Percentiles rank a stretch among this genome's conserved stretches.
These are phyloP conservation scores for Trichaptum fuscoviolaceum DNA, from an alignment of 768 basidiomycete genomes.

Conservation along the genomic window DNA sequence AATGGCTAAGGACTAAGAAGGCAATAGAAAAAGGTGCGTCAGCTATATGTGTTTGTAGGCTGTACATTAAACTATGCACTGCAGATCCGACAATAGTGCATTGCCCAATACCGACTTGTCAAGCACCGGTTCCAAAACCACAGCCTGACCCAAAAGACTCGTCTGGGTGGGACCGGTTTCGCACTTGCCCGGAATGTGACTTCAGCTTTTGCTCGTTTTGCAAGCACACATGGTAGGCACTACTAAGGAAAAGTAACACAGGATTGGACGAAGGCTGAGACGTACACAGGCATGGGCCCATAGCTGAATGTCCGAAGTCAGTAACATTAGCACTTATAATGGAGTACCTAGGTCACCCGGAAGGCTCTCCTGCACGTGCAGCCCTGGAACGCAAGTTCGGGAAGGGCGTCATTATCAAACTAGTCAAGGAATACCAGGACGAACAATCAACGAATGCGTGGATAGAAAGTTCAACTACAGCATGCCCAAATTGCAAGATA, in stretches of 20 bases:
- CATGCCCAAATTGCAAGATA: slow-evolving; percentile 68
- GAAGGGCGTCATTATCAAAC: slow-evolving; percentile 47
- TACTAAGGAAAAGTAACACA: neutral
- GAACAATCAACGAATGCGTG: slow-evolving; percentile 71
- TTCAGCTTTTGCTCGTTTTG: slow-evolving; percentile 86
- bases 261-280: slow-evolving; percentile 5
- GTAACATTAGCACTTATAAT: slow-evolving; percentile 58
- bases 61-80: neutral
- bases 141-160: slow-evolving; percentile 40
- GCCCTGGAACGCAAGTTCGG: slow-evolving; percentile 64
- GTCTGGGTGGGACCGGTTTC: slow-evolving; percentile 64
- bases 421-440: slow-evolving; percentile 63
- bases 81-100: slow-evolving; percentile 74
- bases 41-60: neutral
- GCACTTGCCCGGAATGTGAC: slow-evolving; percentile 63
- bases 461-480: slow-evolving; percentile 62
- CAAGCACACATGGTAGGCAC: slow-evolving; percentile 64
- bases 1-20: slow-evolving; percentile 68
- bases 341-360: slow-evolving; percentile 58
- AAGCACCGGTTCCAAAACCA: slow-evolving; percentile 69
- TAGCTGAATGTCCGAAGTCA: slow-evolving; percentile 63
- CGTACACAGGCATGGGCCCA: slow-evolving; percentile 72
- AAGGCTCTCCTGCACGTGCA: slow-evolving; percentile 43
- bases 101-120: slow-evolving; percentile 79
- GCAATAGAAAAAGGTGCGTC: slow-evolving; percentile 63